Percentiles rank a stretch among this genome's conserved stretches.
Conservation (phyloP, 1,284 basidiomycete genomes). For the Volvariella surrecta region DNA sequence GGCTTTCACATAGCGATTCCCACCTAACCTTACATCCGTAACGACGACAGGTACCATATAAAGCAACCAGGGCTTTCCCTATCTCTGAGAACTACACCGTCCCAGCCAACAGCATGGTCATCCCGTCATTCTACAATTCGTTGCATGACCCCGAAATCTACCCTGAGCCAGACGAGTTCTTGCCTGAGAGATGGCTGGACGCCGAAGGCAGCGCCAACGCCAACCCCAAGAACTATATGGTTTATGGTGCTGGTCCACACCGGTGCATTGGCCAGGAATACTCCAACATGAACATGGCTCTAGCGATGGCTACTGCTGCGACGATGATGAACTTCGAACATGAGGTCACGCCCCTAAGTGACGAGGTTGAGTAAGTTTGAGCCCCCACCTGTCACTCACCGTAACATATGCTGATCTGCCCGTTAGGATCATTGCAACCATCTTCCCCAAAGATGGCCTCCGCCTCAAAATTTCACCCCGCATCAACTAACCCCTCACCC, state of each 20-base stretch:
- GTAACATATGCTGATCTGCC: slow-evolving; percentile 5
- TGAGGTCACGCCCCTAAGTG: slow-evolving; percentile 68
- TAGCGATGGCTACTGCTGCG: slow-evolving; percentile 81
- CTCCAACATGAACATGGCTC: slow-evolving; percentile 85
- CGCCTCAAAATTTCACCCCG: slow-evolving; percentile 70
- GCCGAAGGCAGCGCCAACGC: slow-evolving; percentile 72
- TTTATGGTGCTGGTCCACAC: slow-evolving; percentile 93
- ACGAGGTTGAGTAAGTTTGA: slow-evolving; percentile 71
- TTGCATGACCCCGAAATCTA: slow-evolving; percentile 87
- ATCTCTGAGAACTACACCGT: slow-evolving; percentile 89
- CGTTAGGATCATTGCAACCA: slow-evolving; percentile 77
- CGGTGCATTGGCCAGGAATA: slow-evolving; percentile 93
- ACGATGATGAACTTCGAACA: slow-evolving; percentile 88
- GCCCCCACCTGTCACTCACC: slow-evolving; percentile 7
- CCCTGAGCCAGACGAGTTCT: slow-evolving; percentile 79
- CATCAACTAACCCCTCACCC: slow-evolving; percentile 1
- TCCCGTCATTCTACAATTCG: slow-evolving; percentile 94
- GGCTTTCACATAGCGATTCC: slow-evolving; percentile 3
- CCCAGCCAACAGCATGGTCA: slow-evolving; percentile 88
- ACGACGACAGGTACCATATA: slow-evolving; percentile 77
- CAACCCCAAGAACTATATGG: slow-evolving; percentile 92
- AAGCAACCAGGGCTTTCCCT: slow-evolving; percentile 83
- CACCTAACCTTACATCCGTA: slow-evolving; percentile 10
- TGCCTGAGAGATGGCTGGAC: slow-evolving; percentile 92
- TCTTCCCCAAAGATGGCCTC: slow-evolving; percentile 94